Percentiles rank a stretch among this genome's conserved stretches.
Conservation (phyloP, 2,329 filamentous ascomycete genomes). For the Cytospora leucostoma region DNA sequence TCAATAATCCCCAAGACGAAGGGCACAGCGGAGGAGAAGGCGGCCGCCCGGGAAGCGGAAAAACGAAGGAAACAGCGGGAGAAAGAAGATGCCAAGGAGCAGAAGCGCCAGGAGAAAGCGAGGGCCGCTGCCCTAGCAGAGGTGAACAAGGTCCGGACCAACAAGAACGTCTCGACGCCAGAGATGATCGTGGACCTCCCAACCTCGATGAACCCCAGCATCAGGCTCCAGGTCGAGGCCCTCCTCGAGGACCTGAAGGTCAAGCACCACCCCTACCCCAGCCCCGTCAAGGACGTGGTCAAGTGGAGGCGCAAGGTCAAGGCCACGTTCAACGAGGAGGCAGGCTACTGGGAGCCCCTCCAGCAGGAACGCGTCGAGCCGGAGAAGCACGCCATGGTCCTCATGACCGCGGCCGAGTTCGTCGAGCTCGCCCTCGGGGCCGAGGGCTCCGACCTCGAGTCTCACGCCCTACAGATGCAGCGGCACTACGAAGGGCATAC, state of each 20-base stretch:
- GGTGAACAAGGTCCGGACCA: constrained; percentile 70
- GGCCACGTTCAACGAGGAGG: constrained; percentile 61
- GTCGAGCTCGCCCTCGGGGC: constrained; percentile 57
- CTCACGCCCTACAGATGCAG: constrained; percentile 60
- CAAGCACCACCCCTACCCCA: constrained; percentile 47
- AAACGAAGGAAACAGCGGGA: constrained; percentile 58
- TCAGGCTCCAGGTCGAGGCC: constrained; percentile 48
- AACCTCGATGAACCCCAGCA: constrained; percentile 50
- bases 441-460: constrained; percentile 54
- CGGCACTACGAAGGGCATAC: constrained; percentile 53
- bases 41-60: constrained; percentile 53
- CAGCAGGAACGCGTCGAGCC: constrained; percentile 46
- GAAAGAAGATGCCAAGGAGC: constrained; percentile 60
- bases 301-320: constrained; percentile 70
- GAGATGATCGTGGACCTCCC: constrained; percentile 80
- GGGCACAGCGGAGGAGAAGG: constrained; percentile 43
- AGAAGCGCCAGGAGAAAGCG: constrained; percentile 64
- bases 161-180: constrained; percentile 70
- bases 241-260: constrained; percentile 56
- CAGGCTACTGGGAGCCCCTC: constrained; percentile 66
- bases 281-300: constrained; percentile 54
- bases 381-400: constrained; percentile 63
- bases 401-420: constrained; percentile 66
- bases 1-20: constrained; percentile 25
- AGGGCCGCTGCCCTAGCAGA: constrained; percentile 66